Conservation (phyloP, 2,329 filamentous ascomycete species). For the Apiospora sp. region DNA sequence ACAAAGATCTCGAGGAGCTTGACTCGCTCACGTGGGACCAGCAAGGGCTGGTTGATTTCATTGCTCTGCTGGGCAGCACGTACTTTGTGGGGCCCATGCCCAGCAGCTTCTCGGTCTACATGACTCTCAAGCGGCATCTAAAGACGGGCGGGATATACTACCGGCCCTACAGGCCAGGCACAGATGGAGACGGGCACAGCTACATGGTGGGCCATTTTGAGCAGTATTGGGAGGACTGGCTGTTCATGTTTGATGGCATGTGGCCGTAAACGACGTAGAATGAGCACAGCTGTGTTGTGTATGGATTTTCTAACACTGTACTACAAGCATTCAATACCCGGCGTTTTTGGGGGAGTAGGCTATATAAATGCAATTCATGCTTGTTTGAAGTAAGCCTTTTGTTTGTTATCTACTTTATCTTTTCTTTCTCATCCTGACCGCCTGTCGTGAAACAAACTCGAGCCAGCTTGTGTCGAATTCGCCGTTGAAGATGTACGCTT, state of each 20-base stretch:
- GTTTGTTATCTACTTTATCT: background rate
- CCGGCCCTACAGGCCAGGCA: slow-evolving; percentile 52
- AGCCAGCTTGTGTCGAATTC: background rate
- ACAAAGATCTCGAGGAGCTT: slow-evolving; percentile 44
- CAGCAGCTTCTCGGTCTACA: slow-evolving; percentile 57
- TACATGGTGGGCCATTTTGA: slow-evolving; percentile 54
- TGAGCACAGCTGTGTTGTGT: background rate
- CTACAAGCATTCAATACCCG: slow-evolving; percentile 17
- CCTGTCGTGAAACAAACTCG: background rate
- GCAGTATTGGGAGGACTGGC: slow-evolving; percentile 56
- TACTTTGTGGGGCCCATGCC: slow-evolving; percentile 55
- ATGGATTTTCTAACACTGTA: slow-evolving; percentile 15
- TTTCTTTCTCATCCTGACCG: background rate
- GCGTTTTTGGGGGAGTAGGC: background rate
- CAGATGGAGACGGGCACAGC: slow-evolving; percentile 51
- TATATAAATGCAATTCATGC: background rate
- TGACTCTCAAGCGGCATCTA: slow-evolving; percentile 55
- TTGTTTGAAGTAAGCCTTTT: slow-evolving; percentile 2
- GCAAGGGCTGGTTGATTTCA: slow-evolving; percentile 52
- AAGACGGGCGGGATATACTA: slow-evolving; percentile 49
- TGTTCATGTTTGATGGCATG: slow-evolving; percentile 56
- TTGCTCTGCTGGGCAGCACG: slow-evolving; percentile 49
- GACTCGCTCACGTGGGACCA: slow-evolving; percentile 53
- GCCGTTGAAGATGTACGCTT: background rate
- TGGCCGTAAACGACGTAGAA: slow-evolving; percentile 46